Evolutionary conservation across 129 eudicot species (phyloP).

Genomic region (Pittosporum tobira): DNA sequence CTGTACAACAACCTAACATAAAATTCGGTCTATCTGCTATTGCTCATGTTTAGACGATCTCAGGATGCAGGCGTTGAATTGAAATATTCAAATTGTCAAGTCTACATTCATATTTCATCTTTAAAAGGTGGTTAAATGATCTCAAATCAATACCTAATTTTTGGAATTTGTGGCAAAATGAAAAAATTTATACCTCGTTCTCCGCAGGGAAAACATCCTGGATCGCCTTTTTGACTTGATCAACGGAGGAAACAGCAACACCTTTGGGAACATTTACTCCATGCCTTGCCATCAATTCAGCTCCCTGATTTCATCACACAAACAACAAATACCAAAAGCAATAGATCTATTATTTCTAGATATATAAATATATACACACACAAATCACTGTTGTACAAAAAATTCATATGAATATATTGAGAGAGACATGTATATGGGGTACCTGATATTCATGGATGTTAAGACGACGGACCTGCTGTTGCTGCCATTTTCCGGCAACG

Average conservation of each 20-base stretch:
- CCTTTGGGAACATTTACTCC: constrained; percentile 96
- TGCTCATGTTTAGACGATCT: no score
- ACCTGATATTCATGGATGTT: constrained; percentile 98
- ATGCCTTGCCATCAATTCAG: constrained; percentile 82
- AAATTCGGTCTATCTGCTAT: no score
- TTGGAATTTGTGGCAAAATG: neutral
- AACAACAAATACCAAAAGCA: neutral
- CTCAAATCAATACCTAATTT: no score
- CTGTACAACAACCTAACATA: no score
- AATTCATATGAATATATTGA: neutral
- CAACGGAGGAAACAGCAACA: constrained; percentile 65
- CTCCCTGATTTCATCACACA: constrained; percentile 57
- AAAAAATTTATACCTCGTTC: constrained; percentile 68
- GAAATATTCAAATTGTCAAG: no score
- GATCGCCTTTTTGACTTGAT: constrained; percentile 56
- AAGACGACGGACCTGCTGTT: constrained; percentile 97
- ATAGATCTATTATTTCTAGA: neutral
- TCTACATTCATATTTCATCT: no score
- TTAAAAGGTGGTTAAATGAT: no score
- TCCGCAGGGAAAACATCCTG: constrained; percentile 59
- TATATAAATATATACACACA: no score
- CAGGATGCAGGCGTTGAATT: no score
- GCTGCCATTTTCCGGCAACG: constrained; percentile 95
- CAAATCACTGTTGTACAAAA: no score
- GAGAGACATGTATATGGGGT: neutral